Percentiles rank a stretch among this genome's conserved stretches.
These are phyloP conservation scores for Prunus campanulata DNA, from an alignment of 306 rosid genomes.

Conservation along the genomic window DNA sequence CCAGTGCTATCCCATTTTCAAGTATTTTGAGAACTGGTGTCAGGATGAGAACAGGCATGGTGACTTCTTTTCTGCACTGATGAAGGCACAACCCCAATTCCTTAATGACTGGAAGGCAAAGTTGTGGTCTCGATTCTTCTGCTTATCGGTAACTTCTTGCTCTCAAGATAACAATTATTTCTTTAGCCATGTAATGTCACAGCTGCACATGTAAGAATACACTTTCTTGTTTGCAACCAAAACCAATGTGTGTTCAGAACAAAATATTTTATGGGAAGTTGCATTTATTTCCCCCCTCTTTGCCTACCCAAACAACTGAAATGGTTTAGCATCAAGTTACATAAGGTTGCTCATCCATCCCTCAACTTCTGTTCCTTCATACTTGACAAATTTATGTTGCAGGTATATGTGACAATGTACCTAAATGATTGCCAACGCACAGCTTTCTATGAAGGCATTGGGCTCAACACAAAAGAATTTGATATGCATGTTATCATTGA, in stretches of 20 bases:
- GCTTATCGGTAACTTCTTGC: constrained; percentile 66
- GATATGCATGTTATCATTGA: constrained; percentile 99
- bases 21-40: constrained; percentile 99
- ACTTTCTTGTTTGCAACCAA: background rate
- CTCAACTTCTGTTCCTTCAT: background rate
- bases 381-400: constrained; percentile 23
- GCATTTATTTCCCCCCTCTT: background rate
- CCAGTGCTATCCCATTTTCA: constrained; percentile 96
- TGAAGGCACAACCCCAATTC: constrained; percentile 99
- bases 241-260: background rate
- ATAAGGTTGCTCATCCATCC: background rate
- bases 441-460: constrained; percentile 95
- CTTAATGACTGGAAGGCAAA: constrained; percentile 99
- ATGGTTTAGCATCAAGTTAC: background rate
- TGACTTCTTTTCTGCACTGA: constrained; percentile 94
- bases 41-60: constrained; percentile 99
- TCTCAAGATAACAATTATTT: background rate
- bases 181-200: background rate
- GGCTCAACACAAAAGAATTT: constrained; percentile 86
- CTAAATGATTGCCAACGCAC: constrained; percentile 97
- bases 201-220: background rate
- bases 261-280: background rate
- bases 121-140: constrained; percentile 92
- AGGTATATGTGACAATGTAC: constrained; percentile 98
- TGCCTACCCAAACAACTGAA: background rate